Evolutionary conservation across 2,329 filamentous ascomycete species (phyloP).

Genomic region (Pseudogymnoascus sp.): DNA sequence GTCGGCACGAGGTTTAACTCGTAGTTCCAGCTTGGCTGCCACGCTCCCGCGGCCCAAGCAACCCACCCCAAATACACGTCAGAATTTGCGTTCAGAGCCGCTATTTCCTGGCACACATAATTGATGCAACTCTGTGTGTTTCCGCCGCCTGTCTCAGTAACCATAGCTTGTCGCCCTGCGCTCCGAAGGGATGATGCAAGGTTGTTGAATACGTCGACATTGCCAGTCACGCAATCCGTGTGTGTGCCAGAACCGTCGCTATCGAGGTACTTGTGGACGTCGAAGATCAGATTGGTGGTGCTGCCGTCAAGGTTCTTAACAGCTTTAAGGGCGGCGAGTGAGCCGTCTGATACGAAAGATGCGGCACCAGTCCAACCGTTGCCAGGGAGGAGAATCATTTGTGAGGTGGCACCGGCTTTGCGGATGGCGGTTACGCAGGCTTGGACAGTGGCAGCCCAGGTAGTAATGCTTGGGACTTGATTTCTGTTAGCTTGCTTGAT

Average conservation of each 20-base stretch:
- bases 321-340: conserved; percentile 42
- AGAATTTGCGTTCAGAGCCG: conserved; percentile 24
- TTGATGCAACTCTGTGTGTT: conserved; percentile 28
- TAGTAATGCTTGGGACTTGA: conserved; percentile 5
- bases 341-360: conserved; percentile 42
- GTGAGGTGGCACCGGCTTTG: conserved; percentile 51
- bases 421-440: conserved; percentile 59
- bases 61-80: not conserved
- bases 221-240: conserved; percentile 45
- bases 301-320: conserved; percentile 53
- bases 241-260: conserved; percentile 48
- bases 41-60: too few relatives aligned
- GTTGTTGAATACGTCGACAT: conserved; percentile 37
- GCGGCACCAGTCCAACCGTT: conserved; percentile 50
- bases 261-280: conserved; percentile 56
- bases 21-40: too few relatives aligned
- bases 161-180: conserved; percentile 39
- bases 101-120: conserved; percentile 29
- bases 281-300: conserved; percentile 49
- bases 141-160: conserved; percentile 45
- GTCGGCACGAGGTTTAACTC: too few relatives aligned
- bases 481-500: too few relatives aligned
- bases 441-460: conserved; percentile 56
- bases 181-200: too few relatives aligned
- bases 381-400: conserved; percentile 59